Evolutionary conservation across 345 rosid genomes (phyloP), one percentile per base, ranked within the genome.

Genomic region (Euphorbia lathyris): DNA sequence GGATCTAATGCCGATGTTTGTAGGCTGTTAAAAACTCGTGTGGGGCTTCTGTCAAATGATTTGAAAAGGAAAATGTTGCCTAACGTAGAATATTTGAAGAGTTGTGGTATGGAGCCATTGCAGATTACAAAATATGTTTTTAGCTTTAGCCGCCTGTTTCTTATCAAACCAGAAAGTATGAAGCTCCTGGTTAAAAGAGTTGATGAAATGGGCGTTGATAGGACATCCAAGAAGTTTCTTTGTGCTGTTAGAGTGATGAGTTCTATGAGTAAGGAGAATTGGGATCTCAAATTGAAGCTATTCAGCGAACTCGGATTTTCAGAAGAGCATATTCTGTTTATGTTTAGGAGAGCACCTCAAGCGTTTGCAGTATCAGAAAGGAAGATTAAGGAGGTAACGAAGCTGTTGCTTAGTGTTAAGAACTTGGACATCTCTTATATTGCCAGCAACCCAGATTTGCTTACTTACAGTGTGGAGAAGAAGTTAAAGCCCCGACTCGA

Each of bases 21-120:
- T 63, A 68, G 53, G 45, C 13, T 61, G 13, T 42, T 80, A 51
- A 78, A 69, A 66, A 47, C 5, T 30, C 40, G 32, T 23, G 55
- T 63, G 29, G 73, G 80, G 71, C 76, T 76, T 65, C 42, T 80
- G 55, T 61, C 36, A 19, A 26, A 1, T 42, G 68, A 80, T 78
- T 71, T 76, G 77, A 58, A 76, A 43, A 78, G 65, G 66, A 71
- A 77, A 4, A 38, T 80, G 81, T 17, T 75, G 42, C 82, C 84
- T 16, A 78, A 66, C 23, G 45, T 83, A 14, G 68, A 76, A 12
- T 62, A 47, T 50, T 3, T 74, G 43, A 67, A 40, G 30, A 72
- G 72, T 70, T 70, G 72, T 40, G 86, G 86, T 50, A 19, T 80
- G 32, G 13, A 65, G 50, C 60, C 14, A 0, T 27, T 63, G 1